Conservation (phyloP, 2,329 filamentous ascomycete genomes). For the Pyricularia pennisetigena region DNA sequence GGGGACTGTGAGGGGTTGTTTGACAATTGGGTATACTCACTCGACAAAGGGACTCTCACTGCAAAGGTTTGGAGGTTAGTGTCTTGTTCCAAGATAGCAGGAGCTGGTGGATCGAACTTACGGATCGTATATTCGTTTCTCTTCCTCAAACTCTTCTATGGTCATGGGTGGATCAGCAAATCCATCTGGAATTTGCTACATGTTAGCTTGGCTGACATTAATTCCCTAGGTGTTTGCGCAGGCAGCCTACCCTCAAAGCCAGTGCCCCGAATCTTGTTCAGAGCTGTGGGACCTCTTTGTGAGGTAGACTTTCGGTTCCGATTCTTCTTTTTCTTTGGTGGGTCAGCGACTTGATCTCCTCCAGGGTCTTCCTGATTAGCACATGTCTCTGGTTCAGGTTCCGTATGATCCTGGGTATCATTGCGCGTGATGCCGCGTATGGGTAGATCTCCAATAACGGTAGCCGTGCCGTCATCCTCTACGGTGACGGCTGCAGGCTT, state of each 20-base stretch:
- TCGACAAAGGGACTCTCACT: conserved; percentile 45
- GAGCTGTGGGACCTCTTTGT: conserved; percentile 27
- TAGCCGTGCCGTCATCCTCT: background rate
- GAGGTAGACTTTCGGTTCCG: conserved; percentile 17
- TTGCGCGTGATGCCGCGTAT: background rate
- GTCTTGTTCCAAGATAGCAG: background rate
- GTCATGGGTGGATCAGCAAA: conserved; percentile 74
- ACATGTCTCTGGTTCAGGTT: background rate
- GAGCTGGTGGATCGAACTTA: conserved; percentile 26
- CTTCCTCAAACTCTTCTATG: conserved; percentile 54
- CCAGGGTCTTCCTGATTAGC: background rate
- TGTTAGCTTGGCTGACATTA: background rate
- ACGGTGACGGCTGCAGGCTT: background rate
- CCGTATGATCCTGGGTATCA: background rate
- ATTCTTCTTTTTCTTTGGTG: conserved; percentile 29
- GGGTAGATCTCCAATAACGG: background rate
- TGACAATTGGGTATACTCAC: conserved; percentile 24
- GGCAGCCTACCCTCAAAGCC: conserved; percentile 54
- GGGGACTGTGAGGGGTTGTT: conserved; percentile 5
- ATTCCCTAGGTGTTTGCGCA: background rate
- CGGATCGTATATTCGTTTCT: conserved; percentile 56
- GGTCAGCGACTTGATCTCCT: background rate
- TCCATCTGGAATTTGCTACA: conserved; percentile 41
- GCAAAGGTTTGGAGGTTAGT: conserved; percentile 11
- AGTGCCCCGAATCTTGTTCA: conserved; percentile 37